Evolutionary conservation across 1,139 yeast species (phyloP), one percentile per base, ranked within the genome.

Genomic region (Geotrichum siamense): DNA sequence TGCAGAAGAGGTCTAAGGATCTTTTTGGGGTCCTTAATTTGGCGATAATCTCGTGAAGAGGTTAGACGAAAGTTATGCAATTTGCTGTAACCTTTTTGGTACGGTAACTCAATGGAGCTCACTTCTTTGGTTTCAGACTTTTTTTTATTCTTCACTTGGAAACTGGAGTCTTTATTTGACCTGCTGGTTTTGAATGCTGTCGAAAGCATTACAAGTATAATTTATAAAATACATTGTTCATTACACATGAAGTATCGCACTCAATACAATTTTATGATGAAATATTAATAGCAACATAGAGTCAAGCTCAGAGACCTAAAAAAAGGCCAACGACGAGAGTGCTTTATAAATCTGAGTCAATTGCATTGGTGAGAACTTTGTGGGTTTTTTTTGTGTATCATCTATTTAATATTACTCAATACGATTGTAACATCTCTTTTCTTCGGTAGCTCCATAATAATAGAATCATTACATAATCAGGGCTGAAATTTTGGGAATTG

Each of bases 101-200:
- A 22, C 33, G 30, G 44, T 44, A 44, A 36, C 48, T 37, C 48
- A 44, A 44, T 44, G 48, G 48, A 44, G 48, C 48, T 44, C 48
- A 44, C 31, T 44, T 39, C 43, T 39, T 35, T 41, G 38, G 29
- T 43, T 38, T 38, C 37, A 33, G 43, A 39, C 33, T 20, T 29
- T 23, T 38, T 30, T 39, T 34, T 30, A 35, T 43, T 35, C 22
- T 10, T 32, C 36, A 43, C 40, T 41, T 39, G 42, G 27, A 23
- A 22, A 39, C 40, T 29, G 31, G 21, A 22, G 43, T 38, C 10
- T 30, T 34, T 37, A 26, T 3, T 22, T 19, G 3, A n/a, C 8
- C 27, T 21, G 37, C 13, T 23, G 27, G 29, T 21, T 38, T 28
- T 23, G 23, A 28, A 43, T 35, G 35, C 29, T 43, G 39, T 43